Evolutionary conservation across 805 yeast species (phyloP), one percentile per base, ranked within the genome.

Genomic region (Metschnikowia bowlesiae): DNA sequence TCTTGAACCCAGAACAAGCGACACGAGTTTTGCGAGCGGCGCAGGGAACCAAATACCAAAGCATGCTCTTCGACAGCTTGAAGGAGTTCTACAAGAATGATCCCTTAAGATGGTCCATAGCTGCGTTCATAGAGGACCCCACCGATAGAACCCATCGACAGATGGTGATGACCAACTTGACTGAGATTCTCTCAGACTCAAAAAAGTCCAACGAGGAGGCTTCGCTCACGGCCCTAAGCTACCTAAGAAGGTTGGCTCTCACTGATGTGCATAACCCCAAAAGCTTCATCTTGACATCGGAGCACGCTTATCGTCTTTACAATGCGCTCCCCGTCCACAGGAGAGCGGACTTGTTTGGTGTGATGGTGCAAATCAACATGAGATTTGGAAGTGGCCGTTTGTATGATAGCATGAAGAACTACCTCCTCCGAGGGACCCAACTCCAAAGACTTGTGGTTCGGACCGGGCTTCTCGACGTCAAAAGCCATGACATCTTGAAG

Each of bases 391-490:
- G 57, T n/a, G 22, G 49, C 2, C 34, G 46, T 8, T 45, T 49
- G 5, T 48, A 63, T 35, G 48, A 58, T 16, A 30, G 39, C 0
- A 39, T 73, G 32, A 67, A 65, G 40, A 49, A 54, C 22, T 50
- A 56, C 7, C 60, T 73, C 18, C 47, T 59, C 22, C 50, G 48
- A 6, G 74, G 78, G 6, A 56, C 67, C 1, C 60, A 63, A 32
- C 36, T 66, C 13, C 75, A 71, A 3, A 61, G 61, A 41, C 66
- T 64, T 47, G 62, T 70, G 4, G 64, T 63, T 8, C 55, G 75
- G 42, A 70, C 77, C 2, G 78, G 78, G 1, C 56, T 63, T 46
- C 44, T 68, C 6, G 55, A 63, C 33, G 64, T 75, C 5, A 65
- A 65, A 46, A 71, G 75, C 75, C 75, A 72, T 49, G 63, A 70